Evolutionary conservation across 441 rosid genomes (phyloP).

Genomic region (Euphorbia schlechtendalii): DNA sequence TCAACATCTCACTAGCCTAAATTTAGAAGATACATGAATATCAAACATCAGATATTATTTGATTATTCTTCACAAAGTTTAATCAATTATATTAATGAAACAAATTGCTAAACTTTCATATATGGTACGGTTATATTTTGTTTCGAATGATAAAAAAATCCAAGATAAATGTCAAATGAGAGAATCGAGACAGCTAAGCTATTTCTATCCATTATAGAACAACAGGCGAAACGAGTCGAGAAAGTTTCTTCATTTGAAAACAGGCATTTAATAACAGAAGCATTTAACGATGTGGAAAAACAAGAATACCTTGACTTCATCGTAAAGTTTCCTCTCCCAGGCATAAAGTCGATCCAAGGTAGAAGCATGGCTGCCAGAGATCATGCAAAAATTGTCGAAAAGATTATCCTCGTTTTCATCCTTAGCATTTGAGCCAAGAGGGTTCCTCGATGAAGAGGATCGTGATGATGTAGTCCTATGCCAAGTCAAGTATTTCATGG

Average conservation of each 20-base stretch:
- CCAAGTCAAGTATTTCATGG: slow-evolving; percentile 76
- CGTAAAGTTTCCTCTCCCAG: slow-evolving; percentile 97
- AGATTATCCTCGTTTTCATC: slow-evolving; percentile 65
- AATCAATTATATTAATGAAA: background rate
- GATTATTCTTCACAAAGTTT: background rate
- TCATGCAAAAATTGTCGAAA: slow-evolving; percentile 70
- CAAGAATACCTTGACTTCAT: slow-evolving; percentile 84
- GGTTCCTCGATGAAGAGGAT: slow-evolving; percentile 73
- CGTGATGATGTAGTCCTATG: slow-evolving; percentile 81
- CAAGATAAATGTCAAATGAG: too few relatives aligned
- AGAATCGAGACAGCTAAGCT: too few relatives aligned
- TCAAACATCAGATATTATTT: too few relatives aligned
- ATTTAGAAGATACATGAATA: slow-evolving; percentile 11
- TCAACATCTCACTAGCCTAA: slow-evolving; percentile 75
- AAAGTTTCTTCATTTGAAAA: slow-evolving; percentile 3
- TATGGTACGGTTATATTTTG: too few relatives aligned
- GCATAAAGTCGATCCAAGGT: slow-evolving; percentile 90
- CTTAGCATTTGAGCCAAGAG: slow-evolving; percentile 44
- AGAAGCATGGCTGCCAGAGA: slow-evolving; percentile 92
- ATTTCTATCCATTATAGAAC: too few relatives aligned
- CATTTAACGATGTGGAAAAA: background rate
- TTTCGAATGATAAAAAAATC: too few relatives aligned
- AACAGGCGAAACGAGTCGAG: background rate
- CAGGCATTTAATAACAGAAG: background rate
- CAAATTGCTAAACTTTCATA: background rate